Evolutionary conservation across 805 yeast genomes (phyloP), one percentile per base, ranked within the genome.

Genomic region (Saccharomycopsis javanensis): DNA sequence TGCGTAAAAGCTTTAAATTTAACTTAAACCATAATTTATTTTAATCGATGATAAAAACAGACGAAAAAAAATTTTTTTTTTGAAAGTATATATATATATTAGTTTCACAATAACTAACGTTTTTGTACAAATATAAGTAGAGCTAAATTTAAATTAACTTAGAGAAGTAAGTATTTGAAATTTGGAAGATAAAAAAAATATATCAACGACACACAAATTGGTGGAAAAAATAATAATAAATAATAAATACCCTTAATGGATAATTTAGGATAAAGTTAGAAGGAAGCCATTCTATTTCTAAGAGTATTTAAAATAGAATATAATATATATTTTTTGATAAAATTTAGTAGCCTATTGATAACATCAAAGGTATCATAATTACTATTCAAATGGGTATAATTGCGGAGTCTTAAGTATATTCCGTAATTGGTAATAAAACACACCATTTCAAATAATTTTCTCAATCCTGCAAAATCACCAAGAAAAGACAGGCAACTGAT

Each of bases 381-480:
- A 13, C n/a, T 42, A 1, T 42, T 28, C n/a, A 42, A 10, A 15
- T 42, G 18, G 27, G 23, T 20, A 11, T 42, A 8, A 4, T 8
- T 2, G 3, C 8, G 48, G n/a, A 15, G 6, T 23, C 23, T 42
- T 28, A 42, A 20, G 13, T 23, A 42, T 2, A 50, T 27, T 27
- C 16, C 35, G 16, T 50, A 50, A 50, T 50, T 33, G 34, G 35
- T 53, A 16, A 45, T 53, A 53, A 37, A 38, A 31, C 33, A 23
- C 11, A 38, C 28, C 55, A 28, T 48, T 53, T 42, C 45, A 42
- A 31, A 53, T 45, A 20, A 42, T 42, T 28, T 53, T 48, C n/a
- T 42, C 20, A 42, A 5, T n/a, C 27, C 48, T 8, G 25, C 11
- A 11, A 42, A 42, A 42, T 42, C 48, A 20, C 15, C 15, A 23